Evolutionary conservation across 139 green algal species (phyloP), one percentile per base, ranked within the genome.

Genomic region (Volvox africanus): DNA sequence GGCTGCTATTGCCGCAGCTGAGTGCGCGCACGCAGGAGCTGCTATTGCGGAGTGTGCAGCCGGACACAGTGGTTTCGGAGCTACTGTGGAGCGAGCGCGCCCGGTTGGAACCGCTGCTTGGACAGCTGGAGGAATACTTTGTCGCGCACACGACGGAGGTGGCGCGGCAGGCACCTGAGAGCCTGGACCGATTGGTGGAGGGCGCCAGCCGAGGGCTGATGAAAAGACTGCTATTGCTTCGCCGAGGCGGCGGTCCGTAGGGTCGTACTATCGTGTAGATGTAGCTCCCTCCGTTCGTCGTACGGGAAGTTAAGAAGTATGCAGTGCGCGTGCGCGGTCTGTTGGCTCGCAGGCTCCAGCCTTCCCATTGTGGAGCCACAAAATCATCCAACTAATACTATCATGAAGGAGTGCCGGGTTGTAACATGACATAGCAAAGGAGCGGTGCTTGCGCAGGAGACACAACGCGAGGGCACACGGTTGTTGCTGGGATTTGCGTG

Each of bases 51-150:
- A 28, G 16, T 16, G 83, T 78, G 62, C n/a, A 19, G 21, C 83
- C 83, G 20, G 67, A 16, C 12, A 80, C 16, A 5, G 62, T 68
- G 67, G 83, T 80, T 65, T 22, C 18, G 16, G 83, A 80, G 32
- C 22, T 88, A 26, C 22, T 88, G 82, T 88, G 82, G 82, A 67
- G 61, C 30, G 81, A 87, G 61, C n/a, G 30, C 36, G 81, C 81
- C 61, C 28, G 80, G 22, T 20, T 77, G 81, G 61, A 76, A 61
- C 18, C 22, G 81, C 81, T 87, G 81, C 61, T 76, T 61, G 61
- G 61, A 55, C 61, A 21, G 13, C 61, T 87, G 81, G 81, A 76
- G 81, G 81, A 35, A 32, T 87, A 76, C 30, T 76, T 87, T 6
- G 50, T 33, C 30, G n/a, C 61, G 30, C 81, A 76, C 30, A 14